phyloP scores from a whole-genome alignment of 768 basidiomycete genomes.

The Mycena epipterygia region DNA sequence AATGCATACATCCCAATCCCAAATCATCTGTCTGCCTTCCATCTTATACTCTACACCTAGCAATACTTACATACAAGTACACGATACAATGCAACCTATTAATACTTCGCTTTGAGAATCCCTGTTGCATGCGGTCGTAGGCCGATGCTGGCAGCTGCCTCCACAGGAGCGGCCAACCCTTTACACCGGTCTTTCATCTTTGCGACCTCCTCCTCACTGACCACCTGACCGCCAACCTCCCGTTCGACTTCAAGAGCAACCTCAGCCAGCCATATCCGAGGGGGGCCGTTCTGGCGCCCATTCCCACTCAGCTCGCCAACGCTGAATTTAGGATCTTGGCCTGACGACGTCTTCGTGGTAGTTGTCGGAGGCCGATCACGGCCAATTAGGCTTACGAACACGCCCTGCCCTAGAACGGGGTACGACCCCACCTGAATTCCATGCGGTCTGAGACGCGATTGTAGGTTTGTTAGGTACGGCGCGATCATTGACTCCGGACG shows the following conservation, averaged over 20 bases:
- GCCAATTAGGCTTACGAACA: slow-evolving; percentile 82
- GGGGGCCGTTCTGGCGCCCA: slow-evolving; percentile 60
- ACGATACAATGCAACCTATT: slow-evolving; percentile 2
- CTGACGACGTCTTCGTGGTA: background rate
- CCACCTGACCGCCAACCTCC: slow-evolving; percentile 68
- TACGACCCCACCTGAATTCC: slow-evolving; percentile 89
- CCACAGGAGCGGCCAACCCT: background rate
- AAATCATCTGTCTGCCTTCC: no score
- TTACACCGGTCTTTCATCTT: slow-evolving; percentile 54
- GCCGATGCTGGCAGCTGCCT: slow-evolving; percentile 28
- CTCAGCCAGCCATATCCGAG: slow-evolving; percentile 61
- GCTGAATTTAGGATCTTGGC: slow-evolving; percentile 33
- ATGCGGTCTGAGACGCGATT: slow-evolving; percentile 77
- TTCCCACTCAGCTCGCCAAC: slow-evolving; percentile 35
- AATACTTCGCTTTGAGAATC: slow-evolving; percentile 31
- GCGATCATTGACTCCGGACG: slow-evolving; percentile 86
- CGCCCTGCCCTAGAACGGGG: slow-evolving; percentile 72
- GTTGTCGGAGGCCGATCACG: slow-evolving; percentile 39
- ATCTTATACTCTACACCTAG: no score
- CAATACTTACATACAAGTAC: slow-evolving; percentile 18
- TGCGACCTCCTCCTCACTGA: slow-evolving; percentile 76
- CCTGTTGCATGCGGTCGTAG: background rate
- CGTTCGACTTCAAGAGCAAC: slow-evolving; percentile 75
- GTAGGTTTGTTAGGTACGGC: slow-evolving; percentile 86
- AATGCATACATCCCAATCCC: no score